phyloP scores from a whole-genome alignment of 2,329 filamentous ascomycete species.

The Pestalotiopsis sp. region DNA sequence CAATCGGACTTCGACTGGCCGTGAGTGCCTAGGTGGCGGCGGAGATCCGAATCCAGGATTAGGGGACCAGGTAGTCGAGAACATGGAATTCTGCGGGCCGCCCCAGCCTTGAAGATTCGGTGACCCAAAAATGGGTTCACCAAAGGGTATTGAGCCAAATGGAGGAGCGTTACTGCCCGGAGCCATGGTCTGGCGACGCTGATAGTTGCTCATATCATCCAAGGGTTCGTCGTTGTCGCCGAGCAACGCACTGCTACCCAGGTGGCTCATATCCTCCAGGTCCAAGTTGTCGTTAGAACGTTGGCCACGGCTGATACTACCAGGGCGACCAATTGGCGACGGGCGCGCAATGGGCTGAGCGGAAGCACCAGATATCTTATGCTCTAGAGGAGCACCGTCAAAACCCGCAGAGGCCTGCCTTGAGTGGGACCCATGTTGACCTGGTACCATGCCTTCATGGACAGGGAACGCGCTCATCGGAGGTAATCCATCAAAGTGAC shows the following conservation, averaged over 20 bases:
- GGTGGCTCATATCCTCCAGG: slow-evolving; percentile 75
- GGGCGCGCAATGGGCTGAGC: slow-evolving; percentile 80
- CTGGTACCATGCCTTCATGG: slow-evolving; percentile 33
- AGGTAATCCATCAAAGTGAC: slow-evolving; percentile 43
- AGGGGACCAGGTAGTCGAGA: slow-evolving; percentile 39
- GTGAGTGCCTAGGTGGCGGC: slow-evolving; percentile 52
- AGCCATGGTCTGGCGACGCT: slow-evolving; percentile 52
- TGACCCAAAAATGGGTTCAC: slow-evolving; percentile 42
- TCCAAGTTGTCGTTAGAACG: slow-evolving; percentile 46
- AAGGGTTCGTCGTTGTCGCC: slow-evolving; percentile 70
- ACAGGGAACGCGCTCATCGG: slow-evolving; percentile 42
- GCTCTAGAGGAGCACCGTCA: slow-evolving; percentile 50
- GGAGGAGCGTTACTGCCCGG: slow-evolving; percentile 46
- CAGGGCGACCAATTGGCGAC: slow-evolving; percentile 84
- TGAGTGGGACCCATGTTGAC: slow-evolving; percentile 61
- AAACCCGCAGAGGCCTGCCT: slow-evolving; percentile 75
- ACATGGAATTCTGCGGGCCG: slow-evolving; percentile 38
- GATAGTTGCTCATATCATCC: slow-evolving; percentile 36
- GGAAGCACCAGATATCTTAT: slow-evolving; percentile 40
- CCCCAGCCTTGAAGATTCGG: slow-evolving; percentile 40
- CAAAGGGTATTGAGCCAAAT: slow-evolving; percentile 46
- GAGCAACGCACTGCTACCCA: slow-evolving; percentile 89
- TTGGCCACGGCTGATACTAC: slow-evolving; percentile 66
- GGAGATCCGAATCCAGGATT: slow-evolving; percentile 33
- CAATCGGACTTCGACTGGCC: slow-evolving; percentile 70